These are phyloP conservation scores for Scenedesmus sp. DNA, from an alignment of 163 green algal genomes.

Conservation along the genomic window DNA sequence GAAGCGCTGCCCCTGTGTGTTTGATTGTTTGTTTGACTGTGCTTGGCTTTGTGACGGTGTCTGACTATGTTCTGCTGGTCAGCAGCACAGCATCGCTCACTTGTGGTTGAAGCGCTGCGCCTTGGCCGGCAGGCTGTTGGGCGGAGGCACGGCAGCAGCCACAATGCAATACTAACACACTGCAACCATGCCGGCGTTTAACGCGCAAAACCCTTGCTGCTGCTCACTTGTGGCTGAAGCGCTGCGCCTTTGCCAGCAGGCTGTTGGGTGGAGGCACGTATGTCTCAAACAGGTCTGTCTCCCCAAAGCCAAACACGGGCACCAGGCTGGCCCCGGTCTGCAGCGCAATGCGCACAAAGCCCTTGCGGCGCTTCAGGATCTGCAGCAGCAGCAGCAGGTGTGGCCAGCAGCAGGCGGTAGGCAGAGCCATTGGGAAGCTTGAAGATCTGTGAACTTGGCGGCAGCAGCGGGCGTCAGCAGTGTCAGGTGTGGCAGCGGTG, in stretches of 20 bases:
- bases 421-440: not conserved
- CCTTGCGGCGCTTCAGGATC: constrained; percentile 60
- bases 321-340: constrained; percentile 68
- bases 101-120: constrained; percentile 21
- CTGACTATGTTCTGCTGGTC: no score
- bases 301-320: constrained; percentile 67
- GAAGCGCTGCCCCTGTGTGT: constrained; percentile 18
- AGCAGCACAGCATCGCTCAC: not conserved
- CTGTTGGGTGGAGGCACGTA: constrained; percentile 39
- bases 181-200: not conserved
- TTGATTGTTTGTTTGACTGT: not conserved
- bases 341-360: constrained; percentile 69
- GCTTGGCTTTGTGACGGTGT: no score
- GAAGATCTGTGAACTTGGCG: no score
- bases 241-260: constrained; percentile 22
- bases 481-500: no score
- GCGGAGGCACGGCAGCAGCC: not conserved
- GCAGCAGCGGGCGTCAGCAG: no score
- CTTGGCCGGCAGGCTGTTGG: constrained; percentile 8
- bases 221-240: constrained; percentile 25
- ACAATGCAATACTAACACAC: not conserved
- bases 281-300: constrained; percentile 65
- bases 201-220: not conserved
- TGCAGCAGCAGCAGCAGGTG: not conserved
- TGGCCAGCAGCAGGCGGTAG: not conserved